Conservation (phyloP, 352 stramenopile species). For the Phytophthora crassamura region DNA sequence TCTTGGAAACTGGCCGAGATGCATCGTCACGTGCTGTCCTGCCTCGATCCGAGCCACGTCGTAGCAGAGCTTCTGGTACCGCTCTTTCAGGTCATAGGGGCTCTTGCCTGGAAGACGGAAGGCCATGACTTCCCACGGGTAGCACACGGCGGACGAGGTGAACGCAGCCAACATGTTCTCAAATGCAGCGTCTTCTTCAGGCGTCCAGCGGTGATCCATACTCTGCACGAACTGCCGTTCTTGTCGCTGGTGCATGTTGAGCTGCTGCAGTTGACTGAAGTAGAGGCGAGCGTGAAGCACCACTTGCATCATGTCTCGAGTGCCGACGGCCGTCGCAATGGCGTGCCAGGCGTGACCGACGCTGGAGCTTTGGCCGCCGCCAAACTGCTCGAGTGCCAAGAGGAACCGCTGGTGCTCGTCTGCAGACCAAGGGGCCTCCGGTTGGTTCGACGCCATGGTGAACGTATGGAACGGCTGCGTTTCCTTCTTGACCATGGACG, state of each 20-base stretch:
- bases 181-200: constrained; percentile 67
- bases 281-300: constrained; percentile 59
- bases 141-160: constrained; percentile 44
- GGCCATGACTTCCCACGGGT: constrained; percentile 71
- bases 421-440: constrained; percentile 45
- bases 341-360: constrained; percentile 56
- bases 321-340: constrained; percentile 64
- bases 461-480: constrained; percentile 27
- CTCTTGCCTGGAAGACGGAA: constrained; percentile 59
- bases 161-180: constrained; percentile 67
- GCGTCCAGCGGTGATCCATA: constrained; percentile 66
- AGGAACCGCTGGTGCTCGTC: constrained; percentile 82
- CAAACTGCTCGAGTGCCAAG: constrained; percentile 66
- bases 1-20: constrained; percentile 43
- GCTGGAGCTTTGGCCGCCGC: constrained; percentile 49
- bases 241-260: constrained; percentile 44
- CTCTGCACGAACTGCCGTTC: constrained; percentile 64
- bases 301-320: constrained; percentile 50
- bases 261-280: constrained; percentile 58
- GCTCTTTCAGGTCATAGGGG: constrained; percentile 57
- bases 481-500: constrained; percentile 30
- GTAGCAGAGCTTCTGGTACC: constrained; percentile 81
- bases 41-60: constrained; percentile 77
- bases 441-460: constrained; percentile 33
- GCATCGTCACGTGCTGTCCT: constrained; percentile 70